Base-by-base conservation (phyloP, 2,329 filamentous ascomycete genomes). In the Ambrosiella cleistominuta region DNA sequence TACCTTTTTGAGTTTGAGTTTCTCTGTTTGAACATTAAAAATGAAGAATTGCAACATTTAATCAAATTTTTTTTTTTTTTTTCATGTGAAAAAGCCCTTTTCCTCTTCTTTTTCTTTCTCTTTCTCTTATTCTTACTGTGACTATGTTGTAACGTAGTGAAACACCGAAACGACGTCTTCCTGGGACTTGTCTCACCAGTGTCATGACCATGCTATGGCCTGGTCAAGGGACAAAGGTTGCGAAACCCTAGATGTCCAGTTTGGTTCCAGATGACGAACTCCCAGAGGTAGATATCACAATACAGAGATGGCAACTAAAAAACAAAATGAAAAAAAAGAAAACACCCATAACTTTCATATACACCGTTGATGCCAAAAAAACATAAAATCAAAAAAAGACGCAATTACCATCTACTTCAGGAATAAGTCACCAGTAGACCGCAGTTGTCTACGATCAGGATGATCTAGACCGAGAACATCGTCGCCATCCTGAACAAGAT, bases 391-490 rank as follows among this genome's bases (percentile, higher is more conserved):
- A 13, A 49, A 38, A 54, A 12, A 37, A 19, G 38, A 44, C 19
- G 11, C 37, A 27, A 40, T 9, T n/a, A 40, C 36, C 44, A 38
- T 15, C 61, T 60, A 62, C 52, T 69, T 68, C 72, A 66, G 75
- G 70, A 83, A 83, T 65, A 85, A 72, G 66, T 84, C 81, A 49
- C 72, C 75, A 51, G 80, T 81, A 65, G 82, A 83, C 60, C 77
- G 64, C 17, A 74, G 69, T 63, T 80, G 74, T 56, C 79, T 73
- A 65, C 81, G 76, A 69, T 85, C 82, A 52, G 78, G 70, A 63
- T 86, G 82, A 66, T 86, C 82, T 61, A 86, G 68, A 15, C 82
- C 82, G 60, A 86, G 74, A 62, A 74, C 73, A 62, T 84, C 80
- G 62, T 85, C 82, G 35, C 81, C 75, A 3, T 70, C 72, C 35